Evolutionary conservation across 306 rosid species (phyloP).

Genomic region (Gastrolobium villosum): DNA sequence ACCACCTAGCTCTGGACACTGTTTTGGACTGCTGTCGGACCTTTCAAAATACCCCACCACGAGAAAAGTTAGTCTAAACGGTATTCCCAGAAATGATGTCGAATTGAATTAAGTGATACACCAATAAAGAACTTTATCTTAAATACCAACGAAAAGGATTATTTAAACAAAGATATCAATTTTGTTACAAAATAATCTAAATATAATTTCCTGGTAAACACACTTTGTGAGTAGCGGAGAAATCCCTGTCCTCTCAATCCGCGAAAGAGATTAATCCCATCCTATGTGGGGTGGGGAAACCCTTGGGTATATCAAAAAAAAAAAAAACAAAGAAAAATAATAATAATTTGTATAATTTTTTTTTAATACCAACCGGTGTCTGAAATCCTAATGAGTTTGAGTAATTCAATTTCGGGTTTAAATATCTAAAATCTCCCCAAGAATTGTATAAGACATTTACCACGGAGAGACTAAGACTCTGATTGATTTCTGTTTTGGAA

Average conservation of each 20-base stretch:
- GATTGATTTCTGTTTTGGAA: not conserved
- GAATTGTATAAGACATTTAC: not conserved
- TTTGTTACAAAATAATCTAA: not conserved
- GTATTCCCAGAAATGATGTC: conserved; percentile 15
- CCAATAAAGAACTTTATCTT: conserved; percentile 14
- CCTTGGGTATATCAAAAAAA: too few relatives aligned
- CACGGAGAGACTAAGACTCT: not conserved
- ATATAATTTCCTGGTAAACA: too few relatives aligned
- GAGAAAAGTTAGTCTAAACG: conserved; percentile 1
- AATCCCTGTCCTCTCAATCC: too few relatives aligned
- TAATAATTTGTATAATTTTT: too few relatives aligned
- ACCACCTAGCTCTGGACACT: conserved; percentile 42
- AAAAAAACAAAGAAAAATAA: too few relatives aligned
- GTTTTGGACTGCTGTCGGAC: conserved; percentile 20
- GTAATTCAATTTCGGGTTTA: too few relatives aligned
- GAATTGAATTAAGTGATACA: not conserved
- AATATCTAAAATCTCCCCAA: too few relatives aligned
- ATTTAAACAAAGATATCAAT: not conserved
- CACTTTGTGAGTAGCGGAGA: too few relatives aligned
- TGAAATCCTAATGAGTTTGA: too few relatives aligned
- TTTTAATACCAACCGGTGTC: too few relatives aligned
- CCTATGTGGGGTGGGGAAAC: too few relatives aligned
- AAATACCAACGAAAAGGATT: not conserved
- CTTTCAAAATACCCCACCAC: conserved; percentile 39
- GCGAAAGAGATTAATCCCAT: too few relatives aligned